These are phyloP conservation scores for Kokia cookei DNA, from an alignment of 441 rosid genomes.

Conservation along the genomic window DNA sequence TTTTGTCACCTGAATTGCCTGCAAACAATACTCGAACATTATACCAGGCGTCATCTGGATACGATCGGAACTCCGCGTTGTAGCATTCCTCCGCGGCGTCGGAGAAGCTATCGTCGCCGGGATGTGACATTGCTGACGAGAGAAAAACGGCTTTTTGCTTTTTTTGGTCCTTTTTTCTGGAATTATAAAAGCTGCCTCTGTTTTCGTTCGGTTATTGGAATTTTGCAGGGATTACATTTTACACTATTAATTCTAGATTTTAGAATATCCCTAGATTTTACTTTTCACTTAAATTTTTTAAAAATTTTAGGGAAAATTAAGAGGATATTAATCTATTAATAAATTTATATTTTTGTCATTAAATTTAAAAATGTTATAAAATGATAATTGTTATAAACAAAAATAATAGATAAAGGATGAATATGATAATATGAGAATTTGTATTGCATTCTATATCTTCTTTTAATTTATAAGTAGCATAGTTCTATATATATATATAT, in stretches of 20 bases:
- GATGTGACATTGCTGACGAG: background rate
- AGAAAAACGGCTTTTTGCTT: background rate
- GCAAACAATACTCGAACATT: conserved; percentile 7
- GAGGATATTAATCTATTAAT: too few species aligned
- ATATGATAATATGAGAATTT: too few species aligned
- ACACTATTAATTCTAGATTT: background rate
- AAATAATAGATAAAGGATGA: too few species aligned
- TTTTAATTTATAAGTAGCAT: too few species aligned
- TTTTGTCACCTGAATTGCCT: conserved; percentile 12
- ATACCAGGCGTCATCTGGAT: conserved; percentile 40
- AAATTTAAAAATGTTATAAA: too few species aligned
- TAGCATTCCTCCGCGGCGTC: background rate
- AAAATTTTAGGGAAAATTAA: too few species aligned
- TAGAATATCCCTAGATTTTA: background rate
- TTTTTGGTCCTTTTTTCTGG: background rate
- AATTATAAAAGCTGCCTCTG: background rate
- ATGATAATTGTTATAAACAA: too few species aligned
- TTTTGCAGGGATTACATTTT: background rate
- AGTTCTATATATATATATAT: too few species aligned
- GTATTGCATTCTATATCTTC: too few species aligned
- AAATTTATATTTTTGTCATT: too few species aligned
- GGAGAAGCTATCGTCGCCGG: background rate
- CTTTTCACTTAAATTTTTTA: background rate
- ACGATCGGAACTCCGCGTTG: conserved; percentile 23
- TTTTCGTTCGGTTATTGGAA: background rate